Evolutionary conservation across 176 grass and related monocot genomes (phyloP).

Genomic region (Carex littledalei): DNA sequence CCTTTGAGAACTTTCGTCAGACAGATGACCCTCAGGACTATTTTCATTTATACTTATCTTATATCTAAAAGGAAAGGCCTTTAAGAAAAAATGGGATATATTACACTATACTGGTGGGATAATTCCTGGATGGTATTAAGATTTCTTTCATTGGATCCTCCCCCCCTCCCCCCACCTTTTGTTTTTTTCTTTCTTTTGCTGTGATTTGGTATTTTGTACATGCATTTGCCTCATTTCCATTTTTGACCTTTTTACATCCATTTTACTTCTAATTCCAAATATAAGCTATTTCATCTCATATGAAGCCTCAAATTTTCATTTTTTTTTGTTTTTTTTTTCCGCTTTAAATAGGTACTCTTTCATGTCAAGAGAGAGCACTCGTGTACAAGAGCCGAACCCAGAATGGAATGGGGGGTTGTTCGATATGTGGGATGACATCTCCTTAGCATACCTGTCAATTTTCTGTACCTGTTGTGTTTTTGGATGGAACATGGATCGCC

Average conservation of each 20-base stretch:
- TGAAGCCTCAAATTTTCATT: background rate
- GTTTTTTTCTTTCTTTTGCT: background rate
- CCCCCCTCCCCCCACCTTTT: background rate
- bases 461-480: conserved; percentile 88
- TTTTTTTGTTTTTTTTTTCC: background rate
- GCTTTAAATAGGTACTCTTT: conserved; percentile 27
- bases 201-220: background rate
- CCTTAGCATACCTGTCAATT: conserved; percentile 50
- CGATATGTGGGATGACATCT: conserved; percentile 72
- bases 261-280: background rate
- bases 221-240: background rate
- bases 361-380: background rate
- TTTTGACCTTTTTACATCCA: background rate
- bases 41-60: background rate
- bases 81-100: background rate
- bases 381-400: background rate
- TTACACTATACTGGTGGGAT: background rate
- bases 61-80: background rate
- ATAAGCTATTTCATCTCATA: background rate
- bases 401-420: conserved; percentile 42
- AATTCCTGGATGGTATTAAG: background rate
- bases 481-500: conserved; percentile 63
- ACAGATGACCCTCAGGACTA: background rate
- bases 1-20: background rate
- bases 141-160: background rate